A percentile compares a stretch with the other conserved stretches of the same genome.
These are phyloP conservation scores for Scheffersomyces cryptocercus DNA, from an alignment of 1,139 yeast genomes.

Conservation along the genomic window DNA sequence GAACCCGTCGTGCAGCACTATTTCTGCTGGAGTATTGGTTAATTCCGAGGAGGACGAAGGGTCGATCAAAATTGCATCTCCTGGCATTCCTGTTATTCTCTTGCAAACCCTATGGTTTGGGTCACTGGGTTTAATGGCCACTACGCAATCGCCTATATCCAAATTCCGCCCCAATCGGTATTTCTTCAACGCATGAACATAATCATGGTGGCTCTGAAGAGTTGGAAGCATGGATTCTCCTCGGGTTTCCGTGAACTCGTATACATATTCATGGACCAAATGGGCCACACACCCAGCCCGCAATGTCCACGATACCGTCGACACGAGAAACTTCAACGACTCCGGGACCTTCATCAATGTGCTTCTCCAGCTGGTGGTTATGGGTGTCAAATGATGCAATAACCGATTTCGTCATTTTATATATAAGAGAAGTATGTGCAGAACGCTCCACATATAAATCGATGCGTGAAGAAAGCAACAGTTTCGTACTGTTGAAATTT, in stretches of 20 bases:
- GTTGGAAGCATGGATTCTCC: slow-evolving; percentile 98
- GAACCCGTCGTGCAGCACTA: slow-evolving; percentile 42
- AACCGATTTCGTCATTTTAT: too few species aligned
- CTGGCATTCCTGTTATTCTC: slow-evolving; percentile 94
- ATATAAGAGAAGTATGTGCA: too few species aligned
- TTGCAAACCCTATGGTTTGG: slow-evolving; percentile 87
- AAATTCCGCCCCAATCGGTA: slow-evolving; percentile 60
- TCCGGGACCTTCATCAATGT: slow-evolving; percentile 16
- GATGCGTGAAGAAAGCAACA: too few species aligned
- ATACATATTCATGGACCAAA: slow-evolving; percentile 62
- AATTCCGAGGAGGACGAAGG: slow-evolving; percentile 65
- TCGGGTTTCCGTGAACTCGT: slow-evolving; percentile 78
- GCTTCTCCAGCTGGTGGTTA: too few species aligned
- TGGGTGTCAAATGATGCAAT: too few species aligned
- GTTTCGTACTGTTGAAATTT: too few species aligned
- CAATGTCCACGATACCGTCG: slow-evolving; percentile 47
- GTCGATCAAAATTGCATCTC: slow-evolving; percentile 78
- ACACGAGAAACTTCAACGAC: slow-evolving; percentile 28
- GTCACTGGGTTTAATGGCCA: slow-evolving; percentile 88
- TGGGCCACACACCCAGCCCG: slow-evolving; percentile 73
- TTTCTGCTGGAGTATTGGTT: slow-evolving; percentile 38
- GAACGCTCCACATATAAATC: too few species aligned
- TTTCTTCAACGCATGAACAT: slow-evolving; percentile 72
- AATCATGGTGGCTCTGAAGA: slow-evolving; percentile 70
- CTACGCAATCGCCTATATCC: slow-evolving; percentile 82